Base-by-base conservation (phyloP, 2,329 filamentous ascomycete genomes). In the Aureobasidium sp. region DNA sequence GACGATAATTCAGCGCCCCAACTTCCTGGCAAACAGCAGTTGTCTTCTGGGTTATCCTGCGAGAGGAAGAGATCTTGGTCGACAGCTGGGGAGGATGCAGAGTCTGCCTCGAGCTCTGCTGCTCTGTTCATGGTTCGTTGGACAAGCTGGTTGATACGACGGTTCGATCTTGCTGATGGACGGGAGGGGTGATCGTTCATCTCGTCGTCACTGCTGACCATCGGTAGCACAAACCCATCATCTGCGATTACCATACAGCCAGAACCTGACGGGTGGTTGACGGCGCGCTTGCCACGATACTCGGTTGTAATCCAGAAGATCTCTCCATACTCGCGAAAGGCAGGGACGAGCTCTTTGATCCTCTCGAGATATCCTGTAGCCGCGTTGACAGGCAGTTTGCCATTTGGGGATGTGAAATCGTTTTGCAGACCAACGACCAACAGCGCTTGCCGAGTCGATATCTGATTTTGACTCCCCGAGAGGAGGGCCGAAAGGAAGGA, bases 401-500 rank as follows among this genome's bases (percentile, higher is more conserved):
- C 88, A 56, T 84, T 80, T 1, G 83, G 76, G 7, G 84, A 80
- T 63, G 95, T 77, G 70, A 97, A 96, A 73, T 97, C 93, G 69
- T 95, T 91, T 71, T 97, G 94, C 39, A 96, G 84, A 70, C 96
- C 93, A 66, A 97, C 81, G 20, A 95, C 78, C 22, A 97, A 79
- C 47, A 99, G 80, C 1, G 90, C 93, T 75, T 85, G 84, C 62
- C 82, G 77, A 27, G 83, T 85, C 65, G 82, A 76, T 64, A 87
- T 78, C 60, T 76, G 76, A 17, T 82, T 81, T 58, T 73, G 74
- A 56, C 77, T 76, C 64, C 78, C 75, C 39, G 75, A 72, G 25
- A 79, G 73, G 49, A 79, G 70, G 48, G 77, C 76, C 63, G 76
- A 70, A 44, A 79, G 71, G 22, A 76, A 77, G 29, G 74, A 68